Base-by-base conservation (phyloP, 306 rosid genomes). In the Ochetophila trinervis region DNA sequence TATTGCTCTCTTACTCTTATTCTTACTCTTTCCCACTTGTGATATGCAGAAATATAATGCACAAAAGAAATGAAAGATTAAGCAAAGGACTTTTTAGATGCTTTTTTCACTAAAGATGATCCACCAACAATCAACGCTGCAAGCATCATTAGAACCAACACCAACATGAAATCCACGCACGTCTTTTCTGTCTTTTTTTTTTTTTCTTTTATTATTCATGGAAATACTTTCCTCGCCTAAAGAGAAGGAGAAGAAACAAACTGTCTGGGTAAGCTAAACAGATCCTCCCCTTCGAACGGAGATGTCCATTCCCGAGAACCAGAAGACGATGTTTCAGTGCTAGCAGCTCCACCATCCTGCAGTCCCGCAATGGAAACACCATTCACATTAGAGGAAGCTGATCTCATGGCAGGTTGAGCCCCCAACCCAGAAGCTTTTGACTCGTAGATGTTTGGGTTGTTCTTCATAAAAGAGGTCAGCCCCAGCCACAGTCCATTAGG, bases 281-380 rank as follows among this genome's bases (percentile, higher is more conserved):
- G 87, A 86, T 90, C 99, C 68, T 88, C 93, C 78, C 93, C 99
- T 86, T 90, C 97, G 23, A 94, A 94, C 4, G 99, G 95, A 66
- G 97, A 90, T 32, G 89, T 81, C 99, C 99, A 94, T 54, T 87
- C 97, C 71, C 91, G 82, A 15, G 93, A 84, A 70, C 86, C 89
- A 1, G 77, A 71, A 20, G 79, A 71, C 13, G 91, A 67, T 59
- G 86, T 67, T 65, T 90, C 99, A 14, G 79, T 68, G 53, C 83
- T 62, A 17, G 80, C 76, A 75, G 71, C 82, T 57, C 88, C 93
- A 47, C 88, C 88, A 60, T 87, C 93, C 72, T 84, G 98, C 81
- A 81, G 75, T 36, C 96, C 88, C 20, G 75, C 73, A 56, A 78
- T 53, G 65, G 87, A 76, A 59, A 80, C 80, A 37, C 78, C 71